Evolutionary conservation across 2,329 filamentous ascomycete species (phyloP), one percentile per base, ranked within the genome.

Genomic region (Daldinia sp.): DNA sequence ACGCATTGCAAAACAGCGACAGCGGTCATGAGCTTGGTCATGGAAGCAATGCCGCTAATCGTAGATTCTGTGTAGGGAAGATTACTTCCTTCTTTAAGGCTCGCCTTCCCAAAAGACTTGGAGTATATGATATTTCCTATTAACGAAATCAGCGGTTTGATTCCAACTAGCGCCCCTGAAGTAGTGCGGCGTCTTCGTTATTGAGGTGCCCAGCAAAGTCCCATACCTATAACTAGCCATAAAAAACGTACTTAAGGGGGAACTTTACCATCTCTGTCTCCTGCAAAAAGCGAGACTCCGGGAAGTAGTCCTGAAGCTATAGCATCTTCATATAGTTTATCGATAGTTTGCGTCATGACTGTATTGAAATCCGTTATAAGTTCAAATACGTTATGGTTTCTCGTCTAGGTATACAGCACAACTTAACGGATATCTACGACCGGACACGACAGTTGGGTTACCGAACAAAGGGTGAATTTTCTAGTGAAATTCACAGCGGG

Each of bases 1-100:
- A 87, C 82, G 45, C 82, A 80, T 59, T 86, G 82, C n/a, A 88
- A 69, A 1, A 79, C 79, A 2, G 84, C 81, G 52, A 88, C 79
- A 1, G 80, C 79, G 1, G 84, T 80, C 54, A 85, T 63, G 2
- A 88, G 72, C 61, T 82, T 82, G 23, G 75, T 78, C 69, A 72
- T 72, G 3, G 68, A 73, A 8, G 72, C 71, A 25, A 74, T 54
- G 1, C 59, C 39, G 15, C 67, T 68, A 7, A 73, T 49, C 6
- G 70, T 72, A 8, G 63, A 58, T 0, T 63, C 48, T 2, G 71
- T 73, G 39, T 71, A 72, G 9, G 69, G 64, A 2, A 47, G 53
- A n/a, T 71, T 51, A 9, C 41, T 56, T n/a, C 66, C 71, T 23
- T 68, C 66, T 54, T 67, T 70, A 4, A 69, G 43, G 10, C 57